Base-by-base conservation (phyloP, 176 grass and related monocot species). In the Microstegium vimineum region DNA sequence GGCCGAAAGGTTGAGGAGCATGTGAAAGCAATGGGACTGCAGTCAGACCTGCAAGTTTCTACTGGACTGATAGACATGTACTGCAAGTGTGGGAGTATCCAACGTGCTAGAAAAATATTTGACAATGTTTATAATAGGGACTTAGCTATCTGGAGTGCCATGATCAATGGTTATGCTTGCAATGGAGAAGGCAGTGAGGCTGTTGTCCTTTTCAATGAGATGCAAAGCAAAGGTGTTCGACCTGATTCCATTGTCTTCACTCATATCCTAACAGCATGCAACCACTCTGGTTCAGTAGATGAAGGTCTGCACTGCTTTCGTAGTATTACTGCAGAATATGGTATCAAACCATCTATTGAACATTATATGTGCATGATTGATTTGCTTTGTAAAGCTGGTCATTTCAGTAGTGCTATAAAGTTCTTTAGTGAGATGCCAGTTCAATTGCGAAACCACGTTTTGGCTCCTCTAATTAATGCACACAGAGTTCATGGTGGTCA, bases 361-460 rank as follows among this genome's bases (percentile, higher is more conserved):
- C 91, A 94, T 71, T 86, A 90, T 59, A 88, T 88, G 88, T 94
- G 91, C 85, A 86, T 86, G n/a, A 76, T 88, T 73, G 85, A 90
- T 90, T 73, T 94, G 84, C 78, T 94, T 60, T 88, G 82, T 80
- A 94, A 86, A 76, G 72, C 85, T 33, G 82, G 91, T 72, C 66
- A 83, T 65, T 17, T 88, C 28, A 82, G 69, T 61, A 65, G n/a
- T 8, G 88, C 85, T 71, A 40, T 62, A 47, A 82, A 80, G 62
- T 63, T 94, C 37, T 83, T 94, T 66, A 45, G 32, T 81, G 30
- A 88, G 65, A 83, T 86, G 57, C 91, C 88, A 10, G 28, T 69
- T 79, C 73, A 86, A 10, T 78, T 88, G 28, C 78, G 13, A 68
- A 88, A 86, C 40, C 82, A 90, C 71, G 37, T 86, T 79, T 76